phyloP scores from a whole-genome alignment of 2,329 filamentous ascomycete species.

The Septoria petroselini region DNA sequence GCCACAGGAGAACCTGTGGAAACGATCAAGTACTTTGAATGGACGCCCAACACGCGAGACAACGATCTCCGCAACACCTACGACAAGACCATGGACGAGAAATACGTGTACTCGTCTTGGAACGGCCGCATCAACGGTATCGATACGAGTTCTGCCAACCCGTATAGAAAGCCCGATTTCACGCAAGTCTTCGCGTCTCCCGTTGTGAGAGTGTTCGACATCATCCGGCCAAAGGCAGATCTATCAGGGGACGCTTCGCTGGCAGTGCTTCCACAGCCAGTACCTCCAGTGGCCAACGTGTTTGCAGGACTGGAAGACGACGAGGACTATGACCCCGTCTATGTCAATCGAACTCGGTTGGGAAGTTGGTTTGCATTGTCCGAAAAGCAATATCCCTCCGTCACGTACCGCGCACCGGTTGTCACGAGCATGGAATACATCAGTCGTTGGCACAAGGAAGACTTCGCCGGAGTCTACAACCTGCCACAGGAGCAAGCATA shows the following conservation, averaged over 20 bases:
- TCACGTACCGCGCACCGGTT: constrained; percentile 64
- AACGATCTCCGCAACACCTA: constrained; percentile 84
- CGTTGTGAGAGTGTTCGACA: constrained; percentile 35
- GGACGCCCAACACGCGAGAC: constrained; percentile 89
- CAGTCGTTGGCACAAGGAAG: constrained; percentile 40
- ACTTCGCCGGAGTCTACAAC: constrained; percentile 36
- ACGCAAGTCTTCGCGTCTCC: constrained; percentile 36
- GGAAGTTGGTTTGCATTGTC: constrained; percentile 95
- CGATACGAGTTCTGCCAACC: constrained; percentile 55
- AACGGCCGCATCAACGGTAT: constrained; percentile 82
- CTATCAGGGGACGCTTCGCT: constrained; percentile 68
- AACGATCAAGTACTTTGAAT: constrained; percentile 89
- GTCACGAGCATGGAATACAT: constrained; percentile 59
- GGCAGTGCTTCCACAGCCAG: constrained; percentile 82
- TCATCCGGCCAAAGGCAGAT: constrained; percentile 57
- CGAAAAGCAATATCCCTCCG: constrained; percentile 77
- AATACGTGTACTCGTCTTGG: constrained; percentile 82
- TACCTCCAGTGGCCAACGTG: constrained; percentile 51
- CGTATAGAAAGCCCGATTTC: constrained; percentile 26
- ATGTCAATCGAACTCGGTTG: constrained; percentile 79
- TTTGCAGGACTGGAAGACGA: constrained; percentile 34
- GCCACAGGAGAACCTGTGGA: constrained; percentile 74
- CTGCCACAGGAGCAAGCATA: constrained; percentile 20
- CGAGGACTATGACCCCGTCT: constrained; percentile 53
- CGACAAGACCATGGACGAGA: constrained; percentile 72